Percentiles rank a stretch among this genome's conserved stretches.
phyloP scores from a whole-genome alignment of 2,329 filamentous ascomycete species.

The Orbilia quercus region DNA sequence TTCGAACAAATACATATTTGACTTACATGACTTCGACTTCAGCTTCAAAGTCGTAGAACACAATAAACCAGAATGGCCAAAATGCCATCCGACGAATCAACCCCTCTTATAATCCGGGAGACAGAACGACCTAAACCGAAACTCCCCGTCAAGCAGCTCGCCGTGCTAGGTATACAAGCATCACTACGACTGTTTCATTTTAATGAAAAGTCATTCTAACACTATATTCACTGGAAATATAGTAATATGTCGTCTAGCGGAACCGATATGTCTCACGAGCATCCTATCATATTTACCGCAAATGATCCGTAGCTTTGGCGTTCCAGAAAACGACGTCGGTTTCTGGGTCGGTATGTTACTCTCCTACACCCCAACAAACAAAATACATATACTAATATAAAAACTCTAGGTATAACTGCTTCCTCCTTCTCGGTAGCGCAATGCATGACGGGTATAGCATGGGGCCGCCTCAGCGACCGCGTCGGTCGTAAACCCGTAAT shows the following conservation, averaged over 20 bases:
- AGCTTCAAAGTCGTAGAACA: conserved; percentile 1
- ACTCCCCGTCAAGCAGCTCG: conserved; percentile 79
- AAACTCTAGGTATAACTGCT: conserved; percentile 68
- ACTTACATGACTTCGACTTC: no score
- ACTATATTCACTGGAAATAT: no score
- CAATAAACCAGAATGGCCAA: conserved; percentile 18
- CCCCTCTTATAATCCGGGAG: conserved; percentile 40
- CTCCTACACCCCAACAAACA: conserved; percentile 60
- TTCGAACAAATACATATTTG: no score
- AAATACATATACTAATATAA: conserved; percentile 10
- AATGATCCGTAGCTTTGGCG: conserved; percentile 83
- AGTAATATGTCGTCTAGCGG: conserved; percentile 83
- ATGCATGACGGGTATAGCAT: conserved; percentile 76
- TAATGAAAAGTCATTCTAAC: no score
- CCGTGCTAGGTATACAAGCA: conserved; percentile 73
- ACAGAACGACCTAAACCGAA: conserved; percentile 65
- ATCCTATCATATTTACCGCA: conserved; percentile 71
- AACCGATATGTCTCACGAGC: conserved; percentile 78
- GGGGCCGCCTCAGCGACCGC: conserved; percentile 80
- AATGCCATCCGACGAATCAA: conserved; percentile 33
- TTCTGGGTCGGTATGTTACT: conserved; percentile 74
- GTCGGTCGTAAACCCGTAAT: conserved; percentile 85
- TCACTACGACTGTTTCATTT: no score
- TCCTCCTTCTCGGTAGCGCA: conserved; percentile 79
- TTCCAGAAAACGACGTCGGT: conserved; percentile 77